Percentiles rank a stretch among this genome's conserved stretches.
These are phyloP conservation scores for Dothidotthia symphoricarpi DNA, from an alignment of 2,329 filamentous ascomycete species.

Conservation along the genomic window DNA sequence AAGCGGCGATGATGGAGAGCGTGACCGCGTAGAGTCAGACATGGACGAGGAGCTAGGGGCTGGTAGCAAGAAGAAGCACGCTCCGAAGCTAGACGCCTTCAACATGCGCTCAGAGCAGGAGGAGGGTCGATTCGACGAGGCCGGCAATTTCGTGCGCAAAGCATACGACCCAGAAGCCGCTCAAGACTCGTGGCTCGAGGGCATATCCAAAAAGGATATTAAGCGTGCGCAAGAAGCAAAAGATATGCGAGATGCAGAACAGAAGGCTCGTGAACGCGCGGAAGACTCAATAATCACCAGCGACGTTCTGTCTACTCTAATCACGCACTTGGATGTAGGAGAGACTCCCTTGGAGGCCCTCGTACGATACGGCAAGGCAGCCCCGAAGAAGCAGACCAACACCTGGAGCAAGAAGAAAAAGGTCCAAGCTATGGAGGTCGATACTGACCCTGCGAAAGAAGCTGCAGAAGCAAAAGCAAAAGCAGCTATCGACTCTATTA, in stretches of 20 bases:
- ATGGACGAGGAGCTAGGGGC: slow-evolving; percentile 87
- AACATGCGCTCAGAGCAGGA: slow-evolving; percentile 89
- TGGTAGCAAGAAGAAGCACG: slow-evolving; percentile 87
- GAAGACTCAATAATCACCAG: slow-evolving; percentile 73
- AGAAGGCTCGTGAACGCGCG: slow-evolving; percentile 65
- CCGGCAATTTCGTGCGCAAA: slow-evolving; percentile 88
- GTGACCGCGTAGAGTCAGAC: slow-evolving; percentile 65
- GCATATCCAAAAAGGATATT: slow-evolving; percentile 91
- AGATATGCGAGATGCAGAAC: slow-evolving; percentile 77
- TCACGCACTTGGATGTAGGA: slow-evolving; percentile 69
- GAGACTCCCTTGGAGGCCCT: slow-evolving; percentile 89
- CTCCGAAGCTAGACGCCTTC: slow-evolving; percentile 92
- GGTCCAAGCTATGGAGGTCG: slow-evolving; percentile 66
- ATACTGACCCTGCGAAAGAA: slow-evolving; percentile 59
- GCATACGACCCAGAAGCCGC: slow-evolving; percentile 83
- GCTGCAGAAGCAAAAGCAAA: slow-evolving; percentile 68
- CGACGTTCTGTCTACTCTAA: slow-evolving; percentile 72
- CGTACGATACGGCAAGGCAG: slow-evolving; percentile 70
- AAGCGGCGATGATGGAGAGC: slow-evolving; percentile 61
- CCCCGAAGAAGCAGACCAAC: slow-evolving; percentile 50
- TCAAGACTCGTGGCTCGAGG: slow-evolving; percentile 90
- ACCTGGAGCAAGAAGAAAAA: slow-evolving; percentile 45
- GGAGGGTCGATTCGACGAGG: slow-evolving; percentile 86
- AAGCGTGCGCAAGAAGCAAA: slow-evolving; percentile 82
- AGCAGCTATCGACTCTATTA: slow-evolving; percentile 75